Conservation (phyloP, 768 basidiomycete genomes). For the Erythrobasidium yunnanense region DNA sequence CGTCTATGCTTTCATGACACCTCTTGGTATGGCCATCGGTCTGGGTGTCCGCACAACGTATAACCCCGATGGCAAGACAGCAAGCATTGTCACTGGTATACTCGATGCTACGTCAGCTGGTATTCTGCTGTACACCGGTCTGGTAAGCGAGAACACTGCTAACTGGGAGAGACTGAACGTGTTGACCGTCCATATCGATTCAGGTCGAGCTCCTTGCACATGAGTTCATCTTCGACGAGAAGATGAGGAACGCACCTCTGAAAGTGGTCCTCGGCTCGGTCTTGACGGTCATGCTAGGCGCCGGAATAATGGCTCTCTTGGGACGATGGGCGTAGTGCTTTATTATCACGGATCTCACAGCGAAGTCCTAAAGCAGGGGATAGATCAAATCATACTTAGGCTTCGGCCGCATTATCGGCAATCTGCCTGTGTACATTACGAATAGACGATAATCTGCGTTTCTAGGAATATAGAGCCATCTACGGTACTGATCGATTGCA, state of each 20-base stretch:
- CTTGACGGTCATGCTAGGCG: conserved; percentile 8
- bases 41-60: conserved; percentile 52
- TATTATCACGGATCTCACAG: too few species aligned
- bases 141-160: too few species aligned
- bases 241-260: conserved; percentile 26
- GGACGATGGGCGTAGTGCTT: conserved; percentile 7
- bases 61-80: conserved; percentile 64
- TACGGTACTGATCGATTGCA: too few species aligned
- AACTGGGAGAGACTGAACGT: too few species aligned
- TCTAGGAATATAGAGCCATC: too few species aligned
- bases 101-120: conserved; percentile 78
- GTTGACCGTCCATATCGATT: too few species aligned
- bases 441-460: too few species aligned
- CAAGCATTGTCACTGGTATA: conserved; percentile 70
- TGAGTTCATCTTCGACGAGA: conserved; percentile 51
- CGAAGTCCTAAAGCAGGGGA: too few species aligned
- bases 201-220: conserved; percentile 78
- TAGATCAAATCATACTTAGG: too few species aligned
- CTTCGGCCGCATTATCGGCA: too few species aligned
- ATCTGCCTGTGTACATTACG: too few species aligned
- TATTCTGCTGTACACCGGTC: conserved; percentile 74
- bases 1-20: conserved; percentile 67
- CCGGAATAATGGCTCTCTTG: conserved; percentile 27
- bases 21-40: conserved; percentile 71
- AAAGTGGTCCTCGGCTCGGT: conserved; percentile 1